phyloP scores from a whole-genome alignment of 2,329 filamentous ascomycete genomes.

The Paracorniculantispora psalliotae region DNA sequence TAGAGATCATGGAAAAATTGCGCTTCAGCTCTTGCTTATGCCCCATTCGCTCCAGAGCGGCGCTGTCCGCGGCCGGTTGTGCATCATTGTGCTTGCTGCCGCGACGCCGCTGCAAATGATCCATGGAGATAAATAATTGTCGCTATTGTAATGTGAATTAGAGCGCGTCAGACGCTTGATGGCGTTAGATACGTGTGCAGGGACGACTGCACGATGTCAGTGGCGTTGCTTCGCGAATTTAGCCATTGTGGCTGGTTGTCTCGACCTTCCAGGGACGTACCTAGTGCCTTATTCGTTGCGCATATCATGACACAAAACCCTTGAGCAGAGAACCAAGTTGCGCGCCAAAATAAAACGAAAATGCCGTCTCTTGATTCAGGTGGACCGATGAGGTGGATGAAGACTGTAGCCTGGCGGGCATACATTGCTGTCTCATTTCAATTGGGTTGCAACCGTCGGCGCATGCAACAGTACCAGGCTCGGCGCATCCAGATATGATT shows the following conservation, averaged over 20 bases:
- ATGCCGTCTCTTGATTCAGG: no score
- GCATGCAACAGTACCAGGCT: no score
- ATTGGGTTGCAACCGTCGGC: no score
- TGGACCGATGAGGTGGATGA: no score
- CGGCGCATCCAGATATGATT: no score
- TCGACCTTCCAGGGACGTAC: neutral
- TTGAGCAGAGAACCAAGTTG: no score
- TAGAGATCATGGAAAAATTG: slow-evolving; percentile 44
- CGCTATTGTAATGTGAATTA: neutral
- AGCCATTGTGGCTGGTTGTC: neutral
- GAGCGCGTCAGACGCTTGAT: neutral
- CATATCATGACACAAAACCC: no score
- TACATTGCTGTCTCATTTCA: no score
- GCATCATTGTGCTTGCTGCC: neutral
- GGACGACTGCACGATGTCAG: neutral
- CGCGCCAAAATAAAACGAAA: no score
- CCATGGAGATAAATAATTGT: neutral
- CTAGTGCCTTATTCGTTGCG: no score
- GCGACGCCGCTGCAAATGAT: neutral
- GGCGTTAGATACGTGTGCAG: neutral
- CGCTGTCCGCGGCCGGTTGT: slow-evolving; percentile 25
- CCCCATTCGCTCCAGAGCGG: slow-evolving; percentile 39
- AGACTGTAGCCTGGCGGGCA: no score
- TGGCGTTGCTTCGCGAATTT: neutral
- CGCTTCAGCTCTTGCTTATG: slow-evolving; percentile 46